Evolutionary conservation across 2,329 filamentous ascomycete species (phyloP), one percentile per base, ranked within the genome.

Genomic region (Aspergillus felis): DNA sequence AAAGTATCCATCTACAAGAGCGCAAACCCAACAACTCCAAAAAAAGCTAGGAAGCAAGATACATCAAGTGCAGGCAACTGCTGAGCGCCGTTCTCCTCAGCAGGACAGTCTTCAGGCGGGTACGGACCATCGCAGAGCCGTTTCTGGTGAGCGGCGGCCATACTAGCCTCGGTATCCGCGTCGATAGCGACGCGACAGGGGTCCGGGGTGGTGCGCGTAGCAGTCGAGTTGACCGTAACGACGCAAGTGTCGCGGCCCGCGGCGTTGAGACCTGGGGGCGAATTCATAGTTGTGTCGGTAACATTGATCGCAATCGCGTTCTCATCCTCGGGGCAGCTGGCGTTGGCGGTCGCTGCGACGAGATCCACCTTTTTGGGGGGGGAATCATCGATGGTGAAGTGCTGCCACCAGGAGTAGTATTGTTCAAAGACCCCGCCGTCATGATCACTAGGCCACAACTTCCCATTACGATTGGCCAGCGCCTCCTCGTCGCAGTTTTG

Each of bases 401-500:
- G 42, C 22, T 25, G 51, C 3, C 22, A 29, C 48, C 22, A 54
- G 22, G n/a, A 29, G 9, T 51, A 49, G 28, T 29, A 24, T 28
- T 60, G 53, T 14, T 25, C 27, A 10, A 53, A 47, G 32, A 62
- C 50, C 8, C 25, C 12, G n/a, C 22, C 22, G 22, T 22, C 22
- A 22, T 22, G 22, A 22, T 22, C 22, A 22, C 22, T 22, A 22
- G 22, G 22, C 22, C 1, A 2, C 22, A 22, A 2, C 22, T 22
- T 22, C 22, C 2, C 22, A 22, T 22, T 22, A 22, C 22, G 22
- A 22, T 44, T 54, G 35, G 52, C 46, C 10, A 55, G 51, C 46
- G 47, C 25, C 1, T 57, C 28, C 27, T 54, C 55, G 22, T 64
- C 51, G 57, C 62, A 64, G 49, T 52, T 60, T 14, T 58, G 20